These are phyloP conservation scores for Cercospora sp. DNA, from an alignment of 2,329 filamentous ascomycete genomes.

Conservation along the genomic window DNA sequence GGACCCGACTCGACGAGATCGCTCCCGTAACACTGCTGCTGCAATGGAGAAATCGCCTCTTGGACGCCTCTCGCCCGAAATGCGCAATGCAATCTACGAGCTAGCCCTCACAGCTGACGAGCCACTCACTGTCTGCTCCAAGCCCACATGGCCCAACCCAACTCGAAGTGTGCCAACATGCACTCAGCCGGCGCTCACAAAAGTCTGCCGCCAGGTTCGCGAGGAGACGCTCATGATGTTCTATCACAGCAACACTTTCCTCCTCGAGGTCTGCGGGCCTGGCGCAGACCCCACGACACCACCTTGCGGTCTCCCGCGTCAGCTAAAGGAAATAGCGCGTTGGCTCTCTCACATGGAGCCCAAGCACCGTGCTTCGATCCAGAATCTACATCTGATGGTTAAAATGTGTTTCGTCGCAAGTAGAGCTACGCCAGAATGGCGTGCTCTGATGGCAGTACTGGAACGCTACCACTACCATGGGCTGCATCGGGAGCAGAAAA, in stretches of 20 bases:
- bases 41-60: neutral
- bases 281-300: no score
- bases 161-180: no score
- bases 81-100: neutral
- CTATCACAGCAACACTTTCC: slow-evolving; percentile 5
- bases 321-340: neutral
- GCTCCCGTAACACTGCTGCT: neutral
- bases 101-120: neutral
- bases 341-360: neutral
- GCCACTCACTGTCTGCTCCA: neutral
- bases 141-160: no score
- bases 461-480: neutral
- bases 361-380: neutral
- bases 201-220: neutral
- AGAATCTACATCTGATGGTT: neutral
- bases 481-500: neutral
- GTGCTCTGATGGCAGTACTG: neutral
- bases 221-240: neutral
- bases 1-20: neutral
- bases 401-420: neutral
- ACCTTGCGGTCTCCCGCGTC: no score
- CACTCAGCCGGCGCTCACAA: neutral
- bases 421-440: neutral
- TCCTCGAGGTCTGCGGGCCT: neutral
- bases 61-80: neutral